phyloP scores from a whole-genome alignment of 129 eudicot species.

The Ambrosia trifida region DNA sequence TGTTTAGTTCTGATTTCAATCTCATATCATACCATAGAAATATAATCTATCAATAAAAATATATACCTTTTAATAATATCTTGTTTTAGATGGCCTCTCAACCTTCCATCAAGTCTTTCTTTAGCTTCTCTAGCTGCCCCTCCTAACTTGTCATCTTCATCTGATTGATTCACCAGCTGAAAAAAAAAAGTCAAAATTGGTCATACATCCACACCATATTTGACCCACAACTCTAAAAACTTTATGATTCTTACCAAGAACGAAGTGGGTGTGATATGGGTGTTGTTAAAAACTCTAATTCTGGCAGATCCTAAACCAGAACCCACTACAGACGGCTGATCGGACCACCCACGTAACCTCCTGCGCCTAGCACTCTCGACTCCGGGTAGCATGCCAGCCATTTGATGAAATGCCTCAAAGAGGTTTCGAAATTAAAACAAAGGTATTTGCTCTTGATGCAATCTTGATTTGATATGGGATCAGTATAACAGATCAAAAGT shows the following conservation, averaged over 20 bases:
- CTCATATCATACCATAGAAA: no score
- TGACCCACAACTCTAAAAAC: slow-evolving; percentile 11
- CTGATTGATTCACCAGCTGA: slow-evolving; percentile 38
- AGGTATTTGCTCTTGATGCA: not conserved
- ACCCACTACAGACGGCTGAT: slow-evolving; percentile 12
- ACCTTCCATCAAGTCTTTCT: slow-evolving; percentile 57
- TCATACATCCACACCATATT: slow-evolving; percentile 1
- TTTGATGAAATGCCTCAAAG: slow-evolving; percentile 16
- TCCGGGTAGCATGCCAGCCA: slow-evolving; percentile 67
- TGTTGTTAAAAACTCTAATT: slow-evolving; percentile 24
- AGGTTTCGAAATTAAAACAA: not conserved
- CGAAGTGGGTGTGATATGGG: slow-evolving; percentile 32
- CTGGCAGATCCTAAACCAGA: slow-evolving; percentile 29
- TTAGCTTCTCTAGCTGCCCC: slow-evolving; percentile 60
- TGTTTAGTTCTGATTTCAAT: no score
- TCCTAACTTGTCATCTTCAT: slow-evolving; percentile 47
- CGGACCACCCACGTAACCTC: slow-evolving; percentile 35
- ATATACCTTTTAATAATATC: slow-evolving; percentile 10
- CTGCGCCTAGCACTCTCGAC: slow-evolving; percentile 52
- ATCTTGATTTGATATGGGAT: not conserved
- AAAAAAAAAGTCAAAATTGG: not conserved
- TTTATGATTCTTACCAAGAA: slow-evolving; percentile 28
- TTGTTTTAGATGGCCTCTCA: slow-evolving; percentile 42
- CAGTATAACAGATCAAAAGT: no score
- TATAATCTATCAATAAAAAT: no score